Conservation (phyloP, 108 stramenopile genomes). For the Discostella stelligeroides region DNA sequence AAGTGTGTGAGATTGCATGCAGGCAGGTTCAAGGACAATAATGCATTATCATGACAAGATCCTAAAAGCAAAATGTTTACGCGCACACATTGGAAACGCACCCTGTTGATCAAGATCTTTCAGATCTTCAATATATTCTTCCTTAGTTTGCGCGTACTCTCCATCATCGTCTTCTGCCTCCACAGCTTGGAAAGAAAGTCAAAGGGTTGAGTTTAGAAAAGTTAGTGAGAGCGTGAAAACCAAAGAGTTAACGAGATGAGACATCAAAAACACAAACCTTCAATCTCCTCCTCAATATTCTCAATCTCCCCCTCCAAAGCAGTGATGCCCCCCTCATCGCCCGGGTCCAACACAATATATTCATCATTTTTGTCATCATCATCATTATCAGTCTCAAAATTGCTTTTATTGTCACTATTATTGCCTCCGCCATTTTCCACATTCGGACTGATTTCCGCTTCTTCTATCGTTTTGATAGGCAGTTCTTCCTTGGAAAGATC, state of each 20-base stretch:
- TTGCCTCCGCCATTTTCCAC: too few relatives aligned
- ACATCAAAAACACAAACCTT: slow-evolving; percentile 7
- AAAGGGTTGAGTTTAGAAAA: neutral
- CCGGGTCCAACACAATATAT: slow-evolving; percentile 2
- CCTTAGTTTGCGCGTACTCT: slow-evolving; percentile 1
- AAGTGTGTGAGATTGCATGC: too few relatives aligned
- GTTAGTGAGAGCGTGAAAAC: neutral
- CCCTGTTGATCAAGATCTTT: slow-evolving; percentile 16
- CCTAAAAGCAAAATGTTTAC: neutral
- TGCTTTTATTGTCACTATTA: neutral
- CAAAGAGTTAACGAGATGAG: neutral
- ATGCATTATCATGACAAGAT: too few relatives aligned
- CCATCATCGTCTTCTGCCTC: slow-evolving; percentile 29
- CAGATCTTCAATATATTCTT: slow-evolving; percentile 24
- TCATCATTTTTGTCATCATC: neutral
- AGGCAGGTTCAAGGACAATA: too few relatives aligned
- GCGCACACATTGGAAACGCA: too few relatives aligned
- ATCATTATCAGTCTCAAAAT: neutral
- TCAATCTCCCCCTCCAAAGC: slow-evolving; percentile 30
- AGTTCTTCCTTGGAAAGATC: too few relatives aligned
- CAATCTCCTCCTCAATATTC: slow-evolving; percentile 23
- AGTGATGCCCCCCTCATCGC: neutral
- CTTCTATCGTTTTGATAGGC: too few relatives aligned
- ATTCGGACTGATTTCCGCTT: too few relatives aligned
- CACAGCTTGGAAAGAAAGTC: neutral